Conservation (phyloP, 352 stramenopile species). For the Pythium rhizo-oryzae region DNA sequence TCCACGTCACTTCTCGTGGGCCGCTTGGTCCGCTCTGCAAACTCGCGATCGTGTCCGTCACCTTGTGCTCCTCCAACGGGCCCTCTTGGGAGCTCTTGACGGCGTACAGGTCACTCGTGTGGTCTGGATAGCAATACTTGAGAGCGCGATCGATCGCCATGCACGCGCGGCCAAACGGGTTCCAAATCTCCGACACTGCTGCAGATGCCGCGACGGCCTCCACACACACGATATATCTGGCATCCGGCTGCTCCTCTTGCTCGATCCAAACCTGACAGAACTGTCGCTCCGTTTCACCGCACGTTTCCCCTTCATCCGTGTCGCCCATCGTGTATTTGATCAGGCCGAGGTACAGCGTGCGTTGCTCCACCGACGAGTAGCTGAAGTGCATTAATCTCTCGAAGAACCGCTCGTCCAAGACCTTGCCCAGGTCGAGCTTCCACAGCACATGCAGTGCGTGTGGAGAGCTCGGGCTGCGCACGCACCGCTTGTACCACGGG, state of each 20-base stretch:
- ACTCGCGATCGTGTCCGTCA: no score
- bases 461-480: background rate
- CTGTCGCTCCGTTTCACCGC: background rate
- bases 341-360: background rate
- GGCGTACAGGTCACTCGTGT: no score
- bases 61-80: no score
- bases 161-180: background rate
- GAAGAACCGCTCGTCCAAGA: slow-evolving; percentile 7
- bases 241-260: slow-evolving; percentile 2
- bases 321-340: background rate
- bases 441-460: slow-evolving; percentile 2
- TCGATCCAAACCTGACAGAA: slow-evolving; percentile 16
- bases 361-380: background rate
- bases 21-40: no score
- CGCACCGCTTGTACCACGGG: background rate
- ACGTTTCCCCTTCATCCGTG: background rate
- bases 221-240: background rate
- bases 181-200: background rate
- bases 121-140: no score
- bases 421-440: background rate
- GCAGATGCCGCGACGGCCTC: slow-evolving; percentile 1
- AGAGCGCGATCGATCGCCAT: background rate
- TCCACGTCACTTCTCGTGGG: no score
- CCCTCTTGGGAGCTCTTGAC: no score
- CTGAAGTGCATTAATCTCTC: background rate